Evolutionary conservation across 2,329 filamentous ascomycete species (phyloP), one percentile per base, ranked within the genome.

Genomic region (Monosporascus sp.): DNA sequence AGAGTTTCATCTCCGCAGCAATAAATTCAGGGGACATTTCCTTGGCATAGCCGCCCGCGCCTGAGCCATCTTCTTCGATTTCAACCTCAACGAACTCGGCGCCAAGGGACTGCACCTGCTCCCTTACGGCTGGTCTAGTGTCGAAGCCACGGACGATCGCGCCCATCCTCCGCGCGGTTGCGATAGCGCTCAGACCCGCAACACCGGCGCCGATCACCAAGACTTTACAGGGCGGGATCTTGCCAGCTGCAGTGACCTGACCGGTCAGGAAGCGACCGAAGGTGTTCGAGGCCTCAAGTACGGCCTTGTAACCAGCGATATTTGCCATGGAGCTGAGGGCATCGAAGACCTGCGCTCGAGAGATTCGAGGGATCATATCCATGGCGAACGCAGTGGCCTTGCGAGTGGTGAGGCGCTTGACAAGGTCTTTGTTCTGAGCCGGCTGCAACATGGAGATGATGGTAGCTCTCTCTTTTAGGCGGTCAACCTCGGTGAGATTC

Each of bases 11-110:
- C 69, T 96, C 90, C 6, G 90, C 90, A 56, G 90, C 89, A 67
- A 94, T 90, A 65, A 96, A 96, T 60, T 93, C 90, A 65, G 93
- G 91, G 51, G 89, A 94, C 90, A 96, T 96, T 66, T 92, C 89
- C 66, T 96, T 96, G 50, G 89, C 90, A 65, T 96, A 96, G 17
- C 91, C 91, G 27, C 91, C 90, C 8, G 88, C 85, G 2, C 90
- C 90, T 14, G 87, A 85, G 2, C 91, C 91, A 55, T 94, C 90
- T 71, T 96, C 91, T 60, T 93, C 70, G 22, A 96, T 77, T 15
- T 90, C 87, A 22, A 96, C 90, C 70, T 96, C 89, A 60, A 96
- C 82, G 63, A 95, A 96, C 65, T 96, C 91, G 18, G 90, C 91
- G 25, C 91, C 91, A 0, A 96, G 81, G 5, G 90, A 95, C 67